These are phyloP conservation scores for Cryptosporidium meleagridis DNA, from an alignment of 169 alveolate genomes.

Conservation along the genomic window DNA sequence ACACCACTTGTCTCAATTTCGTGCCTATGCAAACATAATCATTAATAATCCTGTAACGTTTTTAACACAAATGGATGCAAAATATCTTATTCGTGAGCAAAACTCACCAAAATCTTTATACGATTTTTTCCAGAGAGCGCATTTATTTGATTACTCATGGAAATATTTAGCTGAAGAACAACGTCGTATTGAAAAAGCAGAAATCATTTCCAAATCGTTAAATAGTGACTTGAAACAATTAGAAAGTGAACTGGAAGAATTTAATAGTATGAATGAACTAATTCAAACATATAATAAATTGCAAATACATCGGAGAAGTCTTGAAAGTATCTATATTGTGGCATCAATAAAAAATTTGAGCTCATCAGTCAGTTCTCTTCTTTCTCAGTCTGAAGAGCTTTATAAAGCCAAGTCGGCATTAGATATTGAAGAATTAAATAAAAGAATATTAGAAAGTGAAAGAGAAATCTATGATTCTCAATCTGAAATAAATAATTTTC, in stretches of 20 bases:
- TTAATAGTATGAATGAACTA: neutral
- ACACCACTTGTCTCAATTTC: slow-evolving; percentile 27
- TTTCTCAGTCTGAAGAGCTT: neutral
- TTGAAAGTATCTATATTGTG: slow-evolving; percentile 1
- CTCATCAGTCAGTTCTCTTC: slow-evolving; percentile 3
- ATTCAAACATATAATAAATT: slow-evolving; percentile 10
- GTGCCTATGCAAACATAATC: slow-evolving; percentile 45
- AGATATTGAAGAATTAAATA: slow-evolving; percentile 4
- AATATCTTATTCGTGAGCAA: slow-evolving; percentile 68
- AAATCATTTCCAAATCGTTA: slow-evolving; percentile 1
- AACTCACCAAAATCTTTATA: slow-evolving; percentile 53
- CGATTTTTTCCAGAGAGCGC: slow-evolving; percentile 69
- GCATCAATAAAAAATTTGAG: neutral
- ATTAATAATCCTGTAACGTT: slow-evolving; percentile 60
- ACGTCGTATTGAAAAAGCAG: slow-evolving; percentile 54
- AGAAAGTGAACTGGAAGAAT: slow-evolving; percentile 3
- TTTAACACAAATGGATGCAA: slow-evolving; percentile 57
- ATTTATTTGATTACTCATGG: slow-evolving; percentile 62
- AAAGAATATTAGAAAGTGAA: neutral
- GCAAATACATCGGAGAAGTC: neutral
- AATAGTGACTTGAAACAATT: neutral
- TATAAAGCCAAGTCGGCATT: neutral
- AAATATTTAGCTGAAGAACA: slow-evolving; percentile 41
- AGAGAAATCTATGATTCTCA: neutral
- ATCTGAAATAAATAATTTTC: neutral